These are phyloP conservation scores for Irpex sp. DNA, from an alignment of 1,284 basidiomycete species.

Conservation along the genomic window DNA sequence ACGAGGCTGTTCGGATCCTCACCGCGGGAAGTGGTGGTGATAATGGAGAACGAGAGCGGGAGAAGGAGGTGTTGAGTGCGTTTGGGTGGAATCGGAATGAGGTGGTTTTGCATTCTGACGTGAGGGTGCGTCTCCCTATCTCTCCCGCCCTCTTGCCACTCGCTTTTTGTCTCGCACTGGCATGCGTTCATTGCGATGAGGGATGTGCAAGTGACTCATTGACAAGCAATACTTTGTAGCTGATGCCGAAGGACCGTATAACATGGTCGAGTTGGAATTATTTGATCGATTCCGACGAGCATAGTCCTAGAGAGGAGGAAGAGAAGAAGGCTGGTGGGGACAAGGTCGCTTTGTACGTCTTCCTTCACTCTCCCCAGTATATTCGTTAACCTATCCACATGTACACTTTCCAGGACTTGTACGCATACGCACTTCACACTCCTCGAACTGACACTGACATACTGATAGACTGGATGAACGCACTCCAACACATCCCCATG, in stretches of 20 bases:
- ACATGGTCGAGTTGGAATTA: slow-evolving; percentile 82
- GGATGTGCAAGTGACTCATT: too few species aligned
- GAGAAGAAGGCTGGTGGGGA: slow-evolving; percentile 30
- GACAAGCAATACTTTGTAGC: too few species aligned
- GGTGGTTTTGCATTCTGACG: slow-evolving; percentile 69
- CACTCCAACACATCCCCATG: slow-evolving; percentile 62
- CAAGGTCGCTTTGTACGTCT: slow-evolving; percentile 48
- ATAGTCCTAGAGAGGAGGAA: slow-evolving; percentile 30
- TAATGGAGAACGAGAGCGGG: slow-evolving; percentile 40
- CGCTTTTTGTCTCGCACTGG: neutral
- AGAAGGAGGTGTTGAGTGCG: slow-evolving; percentile 52
- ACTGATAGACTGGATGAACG: slow-evolving; percentile 71
- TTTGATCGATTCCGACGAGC: slow-evolving; percentile 41
- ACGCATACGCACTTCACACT: neutral
- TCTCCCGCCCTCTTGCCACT: neutral
- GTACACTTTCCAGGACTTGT: slow-evolving; percentile 16
- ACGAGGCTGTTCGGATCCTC: slow-evolving; percentile 61
- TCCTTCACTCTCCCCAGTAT: neutral
- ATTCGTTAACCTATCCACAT: neutral
- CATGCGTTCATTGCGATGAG: neutral
- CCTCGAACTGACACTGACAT: slow-evolving; percentile 3
- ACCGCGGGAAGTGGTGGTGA: slow-evolving; percentile 38
- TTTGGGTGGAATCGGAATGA: slow-evolving; percentile 73
- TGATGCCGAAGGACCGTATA: slow-evolving; percentile 59
- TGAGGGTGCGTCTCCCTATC: slow-evolving; percentile 34